Conservation (phyloP, 2,329 filamentous ascomycete genomes). For the Hymenoscyphus fructigenus region DNA sequence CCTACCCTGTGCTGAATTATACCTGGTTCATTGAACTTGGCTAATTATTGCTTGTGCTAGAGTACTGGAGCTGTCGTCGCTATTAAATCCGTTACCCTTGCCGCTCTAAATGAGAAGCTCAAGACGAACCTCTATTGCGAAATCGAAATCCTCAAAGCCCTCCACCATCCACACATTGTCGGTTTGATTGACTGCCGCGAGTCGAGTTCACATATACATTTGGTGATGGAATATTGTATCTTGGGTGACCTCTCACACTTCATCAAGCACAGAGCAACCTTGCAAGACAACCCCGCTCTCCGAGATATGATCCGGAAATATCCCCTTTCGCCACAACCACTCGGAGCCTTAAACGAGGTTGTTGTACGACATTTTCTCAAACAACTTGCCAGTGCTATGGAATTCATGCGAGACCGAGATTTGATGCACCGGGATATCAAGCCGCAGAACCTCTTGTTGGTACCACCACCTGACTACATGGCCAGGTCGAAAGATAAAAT, state of each 20-base stretch:
- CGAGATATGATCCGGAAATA: slow-evolving; percentile 92
- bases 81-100: slow-evolving; percentile 93
- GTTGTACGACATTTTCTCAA: slow-evolving; percentile 94
- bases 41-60: slow-evolving; percentile 46
- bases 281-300: slow-evolving; percentile 76
- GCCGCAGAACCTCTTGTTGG: slow-evolving; percentile 89
- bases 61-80: slow-evolving; percentile 80
- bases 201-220: slow-evolving; percentile 82
- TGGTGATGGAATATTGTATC: slow-evolving; percentile 98
- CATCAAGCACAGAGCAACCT: slow-evolving; percentile 87
- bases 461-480: slow-evolving; percentile 75
- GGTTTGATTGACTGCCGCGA: slow-evolving; percentile 94
- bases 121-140: slow-evolving; percentile 95
- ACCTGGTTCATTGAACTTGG: not conserved
- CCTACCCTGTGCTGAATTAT: not conserved
- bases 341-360: slow-evolving; percentile 91
- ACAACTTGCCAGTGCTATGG: slow-evolving; percentile 86
- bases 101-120: slow-evolving; percentile 90
- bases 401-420: slow-evolving; percentile 81
- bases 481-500: slow-evolving; percentile 59
- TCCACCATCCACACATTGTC: slow-evolving; percentile 96
- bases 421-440: slow-evolving; percentile 97
- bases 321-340: slow-evolving; percentile 67
- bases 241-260: slow-evolving; percentile 92
- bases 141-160: slow-evolving; percentile 89